Evolutionary conservation across 768 basidiomycete species (phyloP).

Genomic region (Psilocybe sp.): DNA sequence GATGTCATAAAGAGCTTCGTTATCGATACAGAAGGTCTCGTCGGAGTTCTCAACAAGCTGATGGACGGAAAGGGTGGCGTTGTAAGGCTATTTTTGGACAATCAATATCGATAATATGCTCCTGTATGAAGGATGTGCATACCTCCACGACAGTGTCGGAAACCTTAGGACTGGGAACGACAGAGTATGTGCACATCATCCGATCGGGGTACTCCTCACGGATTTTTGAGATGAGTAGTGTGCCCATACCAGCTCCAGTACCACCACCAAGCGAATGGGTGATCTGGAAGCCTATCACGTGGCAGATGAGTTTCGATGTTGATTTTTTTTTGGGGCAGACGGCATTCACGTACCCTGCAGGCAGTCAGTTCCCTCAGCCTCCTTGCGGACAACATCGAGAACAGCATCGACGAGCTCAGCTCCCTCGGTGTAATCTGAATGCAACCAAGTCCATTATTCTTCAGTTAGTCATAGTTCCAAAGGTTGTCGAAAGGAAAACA

Average conservation of each 20-base stretch:
- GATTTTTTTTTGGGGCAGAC: background rate
- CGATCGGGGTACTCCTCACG: conserved; percentile 98
- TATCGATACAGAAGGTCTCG: conserved; percentile 99
- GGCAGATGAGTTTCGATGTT: conserved; percentile 5
- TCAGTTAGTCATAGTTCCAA: conserved; percentile 17
- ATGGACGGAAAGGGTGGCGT: conserved; percentile 96
- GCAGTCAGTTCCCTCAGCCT: conserved; percentile 96
- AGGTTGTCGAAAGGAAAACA: conserved; percentile 9
- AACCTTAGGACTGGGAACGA: conserved; percentile 95
- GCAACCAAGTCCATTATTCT: conserved; percentile 8
- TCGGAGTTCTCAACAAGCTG: conserved; percentile 99
- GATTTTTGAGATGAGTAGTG: conserved; percentile 97
- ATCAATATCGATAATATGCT: background rate
- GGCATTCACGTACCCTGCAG: conserved; percentile 69
- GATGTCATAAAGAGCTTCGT: conserved; percentile 98
- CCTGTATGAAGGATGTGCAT: conserved; percentile 9
- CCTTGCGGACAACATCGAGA: conserved; percentile 97
- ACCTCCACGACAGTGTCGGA: conserved; percentile 99
- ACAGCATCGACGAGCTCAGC: conserved; percentile 99
- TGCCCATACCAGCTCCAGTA: conserved; percentile 99
- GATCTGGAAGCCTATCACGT: conserved; percentile 87
- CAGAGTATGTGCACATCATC: conserved; percentile 99
- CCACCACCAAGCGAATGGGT: conserved; percentile 99
- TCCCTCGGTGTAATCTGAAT: conserved; percentile 84
- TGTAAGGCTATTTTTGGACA: conserved; percentile 74